These are phyloP conservation scores for Didymella keratinophila DNA, from an alignment of 2,329 filamentous ascomycete species.

Conservation along the genomic window DNA sequence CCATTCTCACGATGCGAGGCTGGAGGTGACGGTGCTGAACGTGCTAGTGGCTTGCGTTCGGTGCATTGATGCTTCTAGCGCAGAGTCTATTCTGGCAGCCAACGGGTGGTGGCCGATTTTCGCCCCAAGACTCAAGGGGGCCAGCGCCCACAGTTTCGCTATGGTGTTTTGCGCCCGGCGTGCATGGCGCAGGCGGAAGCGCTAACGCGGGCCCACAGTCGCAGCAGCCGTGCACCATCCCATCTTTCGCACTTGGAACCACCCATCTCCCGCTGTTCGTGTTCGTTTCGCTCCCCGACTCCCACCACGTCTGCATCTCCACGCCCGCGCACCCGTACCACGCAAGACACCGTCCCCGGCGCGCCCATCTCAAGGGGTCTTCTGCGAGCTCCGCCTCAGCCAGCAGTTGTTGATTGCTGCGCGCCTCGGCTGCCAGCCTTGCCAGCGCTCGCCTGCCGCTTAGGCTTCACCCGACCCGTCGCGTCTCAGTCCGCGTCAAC, in stretches of 20 bases:
- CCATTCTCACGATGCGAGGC: neutral
- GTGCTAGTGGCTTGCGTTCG: neutral
- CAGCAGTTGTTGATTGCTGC: slow-evolving; percentile 13
- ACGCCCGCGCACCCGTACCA: slow-evolving; percentile 5
- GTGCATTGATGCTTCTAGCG: slow-evolving; percentile 5
- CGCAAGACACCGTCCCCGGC: slow-evolving; percentile 5
- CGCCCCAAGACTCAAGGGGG: neutral
- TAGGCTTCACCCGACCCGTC: slow-evolving; percentile 29
- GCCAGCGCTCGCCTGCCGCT: slow-evolving; percentile 22
- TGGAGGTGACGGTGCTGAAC: neutral
- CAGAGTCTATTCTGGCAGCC: slow-evolving; percentile 3
- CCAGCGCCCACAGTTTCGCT: neutral
- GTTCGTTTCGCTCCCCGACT: slow-evolving; percentile 11
- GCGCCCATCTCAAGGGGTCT: slow-evolving; percentile 34
- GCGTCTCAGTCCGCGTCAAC: slow-evolving; percentile 19
- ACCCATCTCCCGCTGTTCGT: slow-evolving; percentile 6
- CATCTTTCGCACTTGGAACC: slow-evolving; percentile 5
- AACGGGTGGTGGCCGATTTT: neutral
- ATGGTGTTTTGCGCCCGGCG: slow-evolving; percentile 6
- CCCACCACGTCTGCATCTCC: slow-evolving; percentile 12
- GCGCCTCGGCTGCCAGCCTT: slow-evolving; percentile 26
- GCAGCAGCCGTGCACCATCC: slow-evolving; percentile 1
- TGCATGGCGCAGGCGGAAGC: neutral
- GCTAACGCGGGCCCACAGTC: neutral
- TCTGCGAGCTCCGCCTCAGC: slow-evolving; percentile 14